phyloP scores from a whole-genome alignment of 345 rosid species.

The Lumnitzera littorea region DNA sequence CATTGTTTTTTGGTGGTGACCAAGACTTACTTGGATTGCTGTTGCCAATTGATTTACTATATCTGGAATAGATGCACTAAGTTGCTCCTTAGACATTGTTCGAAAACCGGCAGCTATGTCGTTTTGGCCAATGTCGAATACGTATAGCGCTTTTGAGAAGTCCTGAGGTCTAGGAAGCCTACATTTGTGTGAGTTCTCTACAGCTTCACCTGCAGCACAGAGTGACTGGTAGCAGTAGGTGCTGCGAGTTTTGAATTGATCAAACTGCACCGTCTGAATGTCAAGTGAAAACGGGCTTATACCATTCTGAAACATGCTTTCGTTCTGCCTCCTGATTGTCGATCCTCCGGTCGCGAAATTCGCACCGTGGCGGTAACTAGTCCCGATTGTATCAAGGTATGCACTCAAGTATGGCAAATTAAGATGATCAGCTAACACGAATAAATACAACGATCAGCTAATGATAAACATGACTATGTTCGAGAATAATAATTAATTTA shows the following conservation, averaged over 20 bases:
- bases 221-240: slow-evolving; percentile 22
- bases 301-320: slow-evolving; percentile 58
- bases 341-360: slow-evolving; percentile 91
- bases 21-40: slow-evolving; percentile 52
- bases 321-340: slow-evolving; percentile 72
- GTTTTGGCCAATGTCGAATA: slow-evolving; percentile 80
- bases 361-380: slow-evolving; percentile 67
- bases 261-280: slow-evolving; percentile 74
- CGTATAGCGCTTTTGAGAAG: slow-evolving; percentile 66
- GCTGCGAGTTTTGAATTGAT: slow-evolving; percentile 62
- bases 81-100: slow-evolving; percentile 43
- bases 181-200: slow-evolving; percentile 9
- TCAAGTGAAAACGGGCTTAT: slow-evolving; percentile 82
- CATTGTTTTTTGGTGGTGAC: not conserved
- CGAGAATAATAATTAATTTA: slow-evolving; percentile 4
- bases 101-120: slow-evolving; percentile 72
- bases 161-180: slow-evolving; percentile 64
- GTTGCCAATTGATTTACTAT: slow-evolving; percentile 54
- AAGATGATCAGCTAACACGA: slow-evolving; percentile 56
- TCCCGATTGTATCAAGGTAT: slow-evolving; percentile 66
- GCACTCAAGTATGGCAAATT: slow-evolving; percentile 68
- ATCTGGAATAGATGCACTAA: slow-evolving; percentile 49
- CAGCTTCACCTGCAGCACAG: not conserved
- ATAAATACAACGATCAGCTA: slow-evolving; percentile 1
- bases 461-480: no score